Evolutionary conservation across 148 eudicot genomes (phyloP), one percentile per base, ranked within the genome.

Genomic region (Camellia japonica): DNA sequence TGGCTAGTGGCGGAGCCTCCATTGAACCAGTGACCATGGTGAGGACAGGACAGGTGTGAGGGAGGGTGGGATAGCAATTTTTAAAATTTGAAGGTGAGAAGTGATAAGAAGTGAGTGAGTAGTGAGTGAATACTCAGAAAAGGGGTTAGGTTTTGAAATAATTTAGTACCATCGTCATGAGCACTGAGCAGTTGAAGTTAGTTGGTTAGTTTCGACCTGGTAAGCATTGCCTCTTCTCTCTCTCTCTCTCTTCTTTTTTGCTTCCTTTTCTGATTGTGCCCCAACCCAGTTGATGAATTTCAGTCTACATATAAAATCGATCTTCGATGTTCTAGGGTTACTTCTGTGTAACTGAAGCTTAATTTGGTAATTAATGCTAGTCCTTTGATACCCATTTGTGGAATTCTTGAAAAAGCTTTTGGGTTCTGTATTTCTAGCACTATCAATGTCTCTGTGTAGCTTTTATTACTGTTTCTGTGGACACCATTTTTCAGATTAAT

Each of bases 401-500:
- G 59, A 71, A 51, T 44, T 69, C 73, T 46, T 13, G 23, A 7
- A 16, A 44, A 3, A 15, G 15, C 15, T 49, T 8, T 51, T 47
- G 41, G 61, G 75, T 52, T 72, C 1, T 5, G 30, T 9, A 8
- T 23, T 23, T 13, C n/a, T 23, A 54, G 76, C 64, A 30, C 4
- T 14, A 6, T 73, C 19, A 16, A 54, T 41, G 38, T 44, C 18
- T 56, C 38, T 30, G 38, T 73, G 13, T 16, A 43, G 74, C 42
- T 51, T 71, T 6, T 73, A 73, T 73, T 73, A 13, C 59, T 19
- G 63, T 20, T 73, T 73, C 62, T 30, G 76, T 3, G 43, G 43
- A 44, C 61, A 52, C 6, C 2, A 5, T 54, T 38, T 70, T 30
- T 16, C 44, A 54, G 41, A 51, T 20, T 30, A 49, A 71, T 51